Evolutionary conservation across 805 yeast genomes (phyloP), one percentile per base, ranked within the genome.

Genomic region (Lipomyces anomalus): DNA sequence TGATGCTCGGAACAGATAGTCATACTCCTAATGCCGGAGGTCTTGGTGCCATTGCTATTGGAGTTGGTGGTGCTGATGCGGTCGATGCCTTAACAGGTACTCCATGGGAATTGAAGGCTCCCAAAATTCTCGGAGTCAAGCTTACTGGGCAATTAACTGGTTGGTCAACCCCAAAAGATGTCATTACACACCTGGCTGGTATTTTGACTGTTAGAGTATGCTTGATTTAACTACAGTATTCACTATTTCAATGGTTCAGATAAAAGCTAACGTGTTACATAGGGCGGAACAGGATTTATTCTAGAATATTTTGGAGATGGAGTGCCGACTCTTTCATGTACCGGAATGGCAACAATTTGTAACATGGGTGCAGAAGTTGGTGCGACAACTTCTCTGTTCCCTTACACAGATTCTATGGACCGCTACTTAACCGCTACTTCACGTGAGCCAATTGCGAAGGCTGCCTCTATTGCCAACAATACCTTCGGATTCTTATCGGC

Each of bases 281-380:
- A 47, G 76, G 97, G 97, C 73, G 97, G 97, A 71, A 89, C 97
- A 46, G 97, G 97, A 68, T 79, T 79, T 66, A 88, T 89, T 65
- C 94, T 90, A 57, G 97, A 89, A 74, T 89, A 89, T 75, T 89
- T 82, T 63, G 97, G 97, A 68, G 88, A 82, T 44, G 97, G 97
- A 76, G 89, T 89, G 46, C 78, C 83, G 62, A 76, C 90, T 48
- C 82, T 89, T 68, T 84, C 95, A 41, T 87, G 95, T 71, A 90
- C 97, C 42, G 97, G 97, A 78, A 89, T 89, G 97, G 97, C 94
- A 67, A 89, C 97, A 61, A 89, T 89, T 72, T 89, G 97, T 78
- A 89, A 89, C 71, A 89, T 89, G 97, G 97, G 97, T 76, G 97
- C 97, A 58, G 97, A 89, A 73, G 88, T 89, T 59, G 97, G 97